phyloP scores from a whole-genome alignment of 441 rosid species.

The Theobroma grandiflorum region DNA sequence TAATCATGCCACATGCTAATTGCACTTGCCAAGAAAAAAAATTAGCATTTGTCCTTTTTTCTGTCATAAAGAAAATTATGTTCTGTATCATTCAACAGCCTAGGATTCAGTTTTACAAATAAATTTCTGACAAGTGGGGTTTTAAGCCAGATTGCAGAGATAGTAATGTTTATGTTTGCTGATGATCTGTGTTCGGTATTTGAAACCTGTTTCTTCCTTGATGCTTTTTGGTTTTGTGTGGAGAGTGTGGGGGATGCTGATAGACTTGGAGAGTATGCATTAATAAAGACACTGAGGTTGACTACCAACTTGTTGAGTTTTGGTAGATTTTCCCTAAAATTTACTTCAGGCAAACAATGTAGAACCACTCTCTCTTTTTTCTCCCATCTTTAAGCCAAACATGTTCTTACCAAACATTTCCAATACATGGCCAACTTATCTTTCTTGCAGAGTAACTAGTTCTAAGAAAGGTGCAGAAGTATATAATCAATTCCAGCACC shows the following conservation, averaged over 20 bases:
- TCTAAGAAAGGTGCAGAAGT: background rate
- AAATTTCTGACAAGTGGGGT: constrained; percentile 9
- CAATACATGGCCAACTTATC: background rate
- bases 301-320: background rate
- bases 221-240: background rate
- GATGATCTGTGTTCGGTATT: background rate
- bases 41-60: background rate
- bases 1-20: background rate
- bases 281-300: background rate
- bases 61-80: background rate
- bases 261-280: background rate
- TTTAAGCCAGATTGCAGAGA: background rate
- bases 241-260: background rate
- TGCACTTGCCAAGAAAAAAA: background rate
- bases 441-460: background rate
- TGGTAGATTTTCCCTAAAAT: background rate
- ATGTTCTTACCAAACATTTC: background rate
- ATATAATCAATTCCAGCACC: background rate
- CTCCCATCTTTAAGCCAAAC: background rate
- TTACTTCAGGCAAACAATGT: background rate
- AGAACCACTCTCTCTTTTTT: background rate
- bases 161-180: background rate
- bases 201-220: background rate
- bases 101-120: background rate
- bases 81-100: background rate